Conservation (phyloP, 2,329 filamentous ascomycete genomes). For the Hypoxylon sp. region DNA sequence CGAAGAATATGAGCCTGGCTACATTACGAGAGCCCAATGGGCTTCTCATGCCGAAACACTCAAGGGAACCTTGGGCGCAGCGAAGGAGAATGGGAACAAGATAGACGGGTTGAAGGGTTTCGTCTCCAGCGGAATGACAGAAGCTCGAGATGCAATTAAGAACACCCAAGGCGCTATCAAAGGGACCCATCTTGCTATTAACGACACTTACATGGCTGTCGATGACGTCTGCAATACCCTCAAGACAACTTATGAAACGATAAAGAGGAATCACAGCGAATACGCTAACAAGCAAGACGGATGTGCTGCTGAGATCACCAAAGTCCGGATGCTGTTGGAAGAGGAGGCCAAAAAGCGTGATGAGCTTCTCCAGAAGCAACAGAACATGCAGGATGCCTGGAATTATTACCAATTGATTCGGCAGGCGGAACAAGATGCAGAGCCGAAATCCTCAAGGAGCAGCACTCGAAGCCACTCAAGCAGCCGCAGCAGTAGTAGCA, state of each 20-base stretch:
- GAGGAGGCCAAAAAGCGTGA: constrained; percentile 48
- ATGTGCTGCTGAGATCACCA: constrained; percentile 45
- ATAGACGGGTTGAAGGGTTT: constrained; percentile 42
- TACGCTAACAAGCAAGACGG: constrained; percentile 43
- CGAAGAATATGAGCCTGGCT: constrained; percentile 41
- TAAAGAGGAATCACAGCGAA: constrained; percentile 43
- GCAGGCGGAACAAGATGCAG: constrained; percentile 36
- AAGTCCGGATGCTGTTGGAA: constrained; percentile 45
- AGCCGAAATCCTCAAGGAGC: constrained; percentile 37
- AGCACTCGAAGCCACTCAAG: constrained; percentile 26
- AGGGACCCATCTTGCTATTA: constrained; percentile 27
- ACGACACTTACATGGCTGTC: constrained; percentile 38
- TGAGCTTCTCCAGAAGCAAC: constrained; percentile 40
- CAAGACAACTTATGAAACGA: constrained; percentile 42
- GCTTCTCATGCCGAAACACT: constrained; percentile 41
- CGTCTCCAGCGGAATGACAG: constrained; percentile 32
- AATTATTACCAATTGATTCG: constrained; percentile 43
- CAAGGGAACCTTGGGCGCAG: constrained; percentile 33
- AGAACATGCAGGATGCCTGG: constrained; percentile 45
- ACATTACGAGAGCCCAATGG: constrained; percentile 46
- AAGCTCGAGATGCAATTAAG: constrained; percentile 37
- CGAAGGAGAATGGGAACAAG: constrained; percentile 42
- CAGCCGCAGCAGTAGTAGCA: constrained; percentile 14
- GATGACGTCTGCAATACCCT: constrained; percentile 42
- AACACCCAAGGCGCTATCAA: constrained; percentile 25